These are phyloP conservation scores for Lactifluus echinatus DNA, from an alignment of 768 basidiomycete genomes.

Conservation along the genomic window DNA sequence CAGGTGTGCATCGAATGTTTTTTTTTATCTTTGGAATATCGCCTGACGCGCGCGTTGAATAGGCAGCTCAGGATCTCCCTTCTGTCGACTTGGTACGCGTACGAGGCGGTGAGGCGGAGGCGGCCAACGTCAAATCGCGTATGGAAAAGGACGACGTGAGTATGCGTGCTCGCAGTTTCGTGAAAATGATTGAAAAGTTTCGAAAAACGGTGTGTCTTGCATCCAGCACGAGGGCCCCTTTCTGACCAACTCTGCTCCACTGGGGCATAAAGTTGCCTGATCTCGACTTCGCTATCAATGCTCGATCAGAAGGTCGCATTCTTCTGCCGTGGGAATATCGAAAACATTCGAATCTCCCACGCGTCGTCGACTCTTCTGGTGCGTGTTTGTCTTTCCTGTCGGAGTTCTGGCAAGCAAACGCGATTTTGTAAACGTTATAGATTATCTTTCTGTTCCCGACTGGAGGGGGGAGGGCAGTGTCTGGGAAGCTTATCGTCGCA, in stretches of 20 bases:
- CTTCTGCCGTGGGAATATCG: slow-evolving; percentile 88
- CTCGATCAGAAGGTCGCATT: slow-evolving; percentile 88
- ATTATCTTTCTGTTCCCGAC: slow-evolving; percentile 57
- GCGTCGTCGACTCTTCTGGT: slow-evolving; percentile 31
- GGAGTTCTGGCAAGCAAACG: not conserved
- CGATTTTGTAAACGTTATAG: slow-evolving; percentile 38
- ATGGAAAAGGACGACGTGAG: slow-evolving; percentile 62
- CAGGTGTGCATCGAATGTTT: slow-evolving; percentile 42
- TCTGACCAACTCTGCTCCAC: not conserved
- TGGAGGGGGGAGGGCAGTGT: slow-evolving; percentile 80
- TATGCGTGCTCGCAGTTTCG: slow-evolving; percentile 71
- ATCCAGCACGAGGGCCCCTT: not conserved
- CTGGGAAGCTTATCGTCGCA: slow-evolving; percentile 94
- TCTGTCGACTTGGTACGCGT: slow-evolving; percentile 86
- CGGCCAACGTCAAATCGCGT: slow-evolving; percentile 48
- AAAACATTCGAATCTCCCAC: slow-evolving; percentile 62
- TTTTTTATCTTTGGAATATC: slow-evolving; percentile 2
- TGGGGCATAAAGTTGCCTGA: slow-evolving; percentile 62
- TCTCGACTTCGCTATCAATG: slow-evolving; percentile 92
- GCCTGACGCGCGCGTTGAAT: not conserved
- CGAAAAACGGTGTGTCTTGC: slow-evolving; percentile 41
- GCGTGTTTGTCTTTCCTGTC: slow-evolving; percentile 11
- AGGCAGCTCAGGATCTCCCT: slow-evolving; percentile 65
- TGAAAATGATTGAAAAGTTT: slow-evolving; percentile 66
- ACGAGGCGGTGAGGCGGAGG: slow-evolving; percentile 48